Conservation (phyloP, 2,329 filamentous ascomycete species). For the Cadophora sp. region DNA sequence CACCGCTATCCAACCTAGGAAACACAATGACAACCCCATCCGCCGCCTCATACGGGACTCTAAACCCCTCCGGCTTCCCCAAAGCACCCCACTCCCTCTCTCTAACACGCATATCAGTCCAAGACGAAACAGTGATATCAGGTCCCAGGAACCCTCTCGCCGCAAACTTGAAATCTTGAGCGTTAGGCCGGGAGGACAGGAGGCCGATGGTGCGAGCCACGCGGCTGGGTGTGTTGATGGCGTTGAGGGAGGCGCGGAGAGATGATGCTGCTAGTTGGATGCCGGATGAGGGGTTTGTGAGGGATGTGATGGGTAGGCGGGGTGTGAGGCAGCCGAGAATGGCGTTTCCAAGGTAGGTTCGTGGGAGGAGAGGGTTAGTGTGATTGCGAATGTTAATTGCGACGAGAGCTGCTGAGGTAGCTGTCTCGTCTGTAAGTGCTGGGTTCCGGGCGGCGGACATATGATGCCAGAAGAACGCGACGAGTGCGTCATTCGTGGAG, state of each 20-base stretch:
- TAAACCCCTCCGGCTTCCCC: slow-evolving; percentile 29
- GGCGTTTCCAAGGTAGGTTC: slow-evolving; percentile 55
- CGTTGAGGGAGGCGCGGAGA: slow-evolving; percentile 46
- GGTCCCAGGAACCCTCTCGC: slow-evolving; percentile 27
- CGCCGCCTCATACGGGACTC: slow-evolving; percentile 27
- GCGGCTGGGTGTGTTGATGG: slow-evolving; percentile 48
- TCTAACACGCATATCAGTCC: slow-evolving; percentile 27
- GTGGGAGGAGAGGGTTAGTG: slow-evolving; percentile 47
- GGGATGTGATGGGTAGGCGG: slow-evolving; percentile 20
- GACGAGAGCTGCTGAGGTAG: slow-evolving; percentile 48
- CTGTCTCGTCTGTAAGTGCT: not conserved
- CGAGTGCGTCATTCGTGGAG: slow-evolving; percentile 61
- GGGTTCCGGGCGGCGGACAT: slow-evolving; percentile 46
- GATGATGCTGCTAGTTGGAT: slow-evolving; percentile 39
- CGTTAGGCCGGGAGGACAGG: slow-evolving; percentile 46
- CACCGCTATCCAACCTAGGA: slow-evolving; percentile 27
- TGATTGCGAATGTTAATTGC: slow-evolving; percentile 55
- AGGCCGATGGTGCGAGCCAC: slow-evolving; percentile 47
- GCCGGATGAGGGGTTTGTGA: slow-evolving; percentile 50
- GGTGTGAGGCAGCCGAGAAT: slow-evolving; percentile 38
- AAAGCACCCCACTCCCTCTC: slow-evolving; percentile 26
- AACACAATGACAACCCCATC: slow-evolving; percentile 29
- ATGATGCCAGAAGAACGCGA: slow-evolving; percentile 56
- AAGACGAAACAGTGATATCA: slow-evolving; percentile 27
- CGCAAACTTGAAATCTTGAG: slow-evolving; percentile 41